Conservation (phyloP, 495 filamentous ascomycete genomes). For the Lepraria neglecta region DNA sequence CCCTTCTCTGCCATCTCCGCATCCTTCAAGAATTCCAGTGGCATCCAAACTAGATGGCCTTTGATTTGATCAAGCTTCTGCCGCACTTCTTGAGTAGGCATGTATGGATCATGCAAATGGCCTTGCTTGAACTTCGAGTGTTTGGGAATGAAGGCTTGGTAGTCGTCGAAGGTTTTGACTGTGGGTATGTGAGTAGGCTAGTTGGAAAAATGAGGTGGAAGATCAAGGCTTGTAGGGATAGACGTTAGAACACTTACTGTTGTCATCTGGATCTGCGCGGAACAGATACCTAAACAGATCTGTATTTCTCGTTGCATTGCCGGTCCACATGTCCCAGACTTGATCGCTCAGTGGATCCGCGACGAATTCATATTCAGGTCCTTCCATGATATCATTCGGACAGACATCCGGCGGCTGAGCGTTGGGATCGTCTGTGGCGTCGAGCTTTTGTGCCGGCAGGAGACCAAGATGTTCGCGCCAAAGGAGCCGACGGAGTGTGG, state of each 20-base stretch:
- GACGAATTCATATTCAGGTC: conserved; percentile 67
- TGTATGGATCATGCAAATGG: conserved; percentile 74
- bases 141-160: conserved; percentile 65
- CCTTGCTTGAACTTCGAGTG: conserved; percentile 66
- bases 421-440: conserved; percentile 67
- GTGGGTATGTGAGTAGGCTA: background rate
- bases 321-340: conserved; percentile 81
- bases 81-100: conserved; percentile 62
- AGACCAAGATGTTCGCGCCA: conserved; percentile 93
- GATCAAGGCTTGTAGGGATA: background rate
- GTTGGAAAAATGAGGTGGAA: background rate
- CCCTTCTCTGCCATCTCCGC: conserved; percentile 89
- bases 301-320: conserved; percentile 70
- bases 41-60: conserved; percentile 95
- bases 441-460: conserved; percentile 63
- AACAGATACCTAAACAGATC: conserved; percentile 81
- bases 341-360: conserved; percentile 72
- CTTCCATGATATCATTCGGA: conserved; percentile 60
- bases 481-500: conserved; percentile 74
- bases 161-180: conserved; percentile 84
- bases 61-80: conserved; percentile 69
- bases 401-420: conserved; percentile 72
- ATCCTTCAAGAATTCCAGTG: conserved; percentile 75
- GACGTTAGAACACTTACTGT: conserved; percentile 41
- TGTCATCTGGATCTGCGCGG: conserved; percentile 86